Conservation (phyloP, 2,329 filamentous ascomycete genomes). For the Ustulina deusta region DNA sequence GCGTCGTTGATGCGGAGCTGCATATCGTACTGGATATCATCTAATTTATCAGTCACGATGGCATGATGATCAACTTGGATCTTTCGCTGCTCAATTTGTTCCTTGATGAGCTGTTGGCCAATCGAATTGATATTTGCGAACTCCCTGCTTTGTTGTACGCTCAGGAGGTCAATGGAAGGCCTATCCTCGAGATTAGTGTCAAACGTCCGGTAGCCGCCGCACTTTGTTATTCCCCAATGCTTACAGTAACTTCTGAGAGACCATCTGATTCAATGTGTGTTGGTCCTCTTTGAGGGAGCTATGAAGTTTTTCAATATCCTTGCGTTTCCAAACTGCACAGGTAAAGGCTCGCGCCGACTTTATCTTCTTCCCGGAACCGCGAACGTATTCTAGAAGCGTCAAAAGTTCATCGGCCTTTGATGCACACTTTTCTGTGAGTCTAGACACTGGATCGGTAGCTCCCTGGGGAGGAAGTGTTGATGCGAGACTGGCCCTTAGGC, state of each 20-base stretch:
- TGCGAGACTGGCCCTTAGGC: slow-evolving; percentile 12
- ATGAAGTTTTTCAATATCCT: slow-evolving; percentile 16
- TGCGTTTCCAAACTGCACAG: background rate
- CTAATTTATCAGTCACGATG: slow-evolving; percentile 2
- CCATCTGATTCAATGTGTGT: slow-evolving; percentile 13
- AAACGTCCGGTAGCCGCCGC: background rate
- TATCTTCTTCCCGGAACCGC: slow-evolving; percentile 14
- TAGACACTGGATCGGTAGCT: slow-evolving; percentile 14
- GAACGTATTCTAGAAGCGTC: slow-evolving; percentile 22
- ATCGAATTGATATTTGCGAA: slow-evolving; percentile 17
- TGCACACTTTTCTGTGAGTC: slow-evolving; percentile 20
- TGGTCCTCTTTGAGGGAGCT: slow-evolving; percentile 26
- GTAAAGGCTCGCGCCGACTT: background rate
- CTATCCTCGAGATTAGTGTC: slow-evolving; percentile 7
- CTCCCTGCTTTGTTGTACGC: slow-evolving; percentile 17
- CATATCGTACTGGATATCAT: background rate
- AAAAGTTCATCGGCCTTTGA: slow-evolving; percentile 23
- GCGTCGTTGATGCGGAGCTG: background rate
- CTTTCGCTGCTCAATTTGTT: slow-evolving; percentile 8
- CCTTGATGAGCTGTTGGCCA: slow-evolving; percentile 13
- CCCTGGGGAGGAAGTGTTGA: background rate
- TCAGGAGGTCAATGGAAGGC: slow-evolving; percentile 5
- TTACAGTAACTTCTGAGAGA: slow-evolving; percentile 21
- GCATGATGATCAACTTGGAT: background rate
- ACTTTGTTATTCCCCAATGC: background rate